Evolutionary conservation across 139 green algal genomes (phyloP).

Genomic region (Tetradesmus obliquus): DNA sequence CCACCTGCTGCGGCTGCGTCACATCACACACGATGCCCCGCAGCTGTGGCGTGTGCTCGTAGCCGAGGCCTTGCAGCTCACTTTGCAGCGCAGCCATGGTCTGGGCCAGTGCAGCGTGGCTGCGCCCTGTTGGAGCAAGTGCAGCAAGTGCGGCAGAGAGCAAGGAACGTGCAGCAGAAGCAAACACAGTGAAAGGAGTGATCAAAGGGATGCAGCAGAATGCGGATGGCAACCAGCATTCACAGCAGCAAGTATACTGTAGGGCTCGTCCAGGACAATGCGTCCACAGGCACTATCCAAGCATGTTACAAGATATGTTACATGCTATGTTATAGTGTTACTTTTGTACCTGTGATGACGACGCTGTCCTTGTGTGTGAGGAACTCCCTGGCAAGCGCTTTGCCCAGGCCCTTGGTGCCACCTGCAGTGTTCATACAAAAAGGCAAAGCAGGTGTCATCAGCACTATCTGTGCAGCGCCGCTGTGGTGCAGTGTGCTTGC

Average conservation of each 20-base stretch:
- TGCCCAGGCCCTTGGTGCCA: conserved; percentile 79
- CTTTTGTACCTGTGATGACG: conserved; percentile 59
- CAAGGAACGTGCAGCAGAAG: too few species aligned
- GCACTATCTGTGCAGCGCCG: too few species aligned
- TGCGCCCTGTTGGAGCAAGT: conserved; percentile 49
- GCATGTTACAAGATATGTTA: too few species aligned
- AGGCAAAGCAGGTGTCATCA: conserved; percentile 44
- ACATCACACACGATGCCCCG: conserved; percentile 77
- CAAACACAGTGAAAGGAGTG: too few species aligned
- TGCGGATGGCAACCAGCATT: too few species aligned
- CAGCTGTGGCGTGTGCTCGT: conserved; percentile 17
- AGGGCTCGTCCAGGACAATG: too few species aligned
- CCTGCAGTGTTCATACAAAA: conserved; percentile 4
- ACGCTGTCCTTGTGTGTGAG: conserved; percentile 70
- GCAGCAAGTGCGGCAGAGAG: too few species aligned
- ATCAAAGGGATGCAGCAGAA: too few species aligned
- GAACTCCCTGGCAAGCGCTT: conserved; percentile 88
- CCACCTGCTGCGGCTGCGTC: conserved; percentile 57
- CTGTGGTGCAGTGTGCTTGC: too few species aligned
- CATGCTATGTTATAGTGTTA: too few species aligned
- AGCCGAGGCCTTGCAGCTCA: background rate
- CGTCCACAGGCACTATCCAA: too few species aligned
- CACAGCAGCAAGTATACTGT: too few species aligned
- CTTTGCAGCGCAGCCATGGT: conserved; percentile 51
- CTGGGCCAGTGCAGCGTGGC: conserved; percentile 43